Conservation (phyloP, 2,329 filamentous ascomycete species). For the Helminthosporium solani region DNA sequence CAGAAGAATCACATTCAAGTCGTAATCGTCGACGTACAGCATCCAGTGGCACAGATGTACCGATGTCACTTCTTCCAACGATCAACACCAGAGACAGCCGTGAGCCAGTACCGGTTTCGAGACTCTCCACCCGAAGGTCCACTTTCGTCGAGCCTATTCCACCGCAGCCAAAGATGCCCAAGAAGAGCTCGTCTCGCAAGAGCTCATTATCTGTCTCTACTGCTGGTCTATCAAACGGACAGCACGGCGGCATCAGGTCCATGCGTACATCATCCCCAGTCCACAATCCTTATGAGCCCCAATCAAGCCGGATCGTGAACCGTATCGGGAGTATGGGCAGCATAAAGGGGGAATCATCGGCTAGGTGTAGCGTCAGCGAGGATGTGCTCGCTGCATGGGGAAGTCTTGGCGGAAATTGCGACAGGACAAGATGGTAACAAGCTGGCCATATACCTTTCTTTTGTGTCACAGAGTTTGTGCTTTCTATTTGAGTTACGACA, state of each 20-base stretch:
- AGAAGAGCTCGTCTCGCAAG: slow-evolving; percentile 19
- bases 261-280: slow-evolving; percentile 21
- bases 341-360: slow-evolving; percentile 16
- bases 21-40: slow-evolving; percentile 39
- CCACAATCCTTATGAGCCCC: slow-evolving; percentile 9
- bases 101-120: slow-evolving; percentile 25
- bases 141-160: slow-evolving; percentile 22
- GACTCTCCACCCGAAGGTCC: slow-evolving; percentile 23
- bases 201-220: slow-evolving; percentile 18
- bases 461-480: too few relatives aligned
- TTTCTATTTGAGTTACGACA: too few relatives aligned
- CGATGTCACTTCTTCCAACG: neutral
- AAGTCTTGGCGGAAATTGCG: slow-evolving; percentile 43
- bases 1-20: slow-evolving; percentile 13
- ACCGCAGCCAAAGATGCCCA: slow-evolving; percentile 11
- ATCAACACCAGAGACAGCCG: slow-evolving; percentile 6
- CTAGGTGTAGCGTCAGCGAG: slow-evolving; percentile 45
- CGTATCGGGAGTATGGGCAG: slow-evolving; percentile 27
- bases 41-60: slow-evolving; percentile 33
- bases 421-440: slow-evolving; percentile 2
- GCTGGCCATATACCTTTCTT: too few relatives aligned
- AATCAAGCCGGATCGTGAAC: slow-evolving; percentile 17
- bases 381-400: slow-evolving; percentile 52
- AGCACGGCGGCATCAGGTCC: slow-evolving; percentile 26
- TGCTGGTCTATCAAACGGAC: slow-evolving; percentile 10